Percentiles rank a stretch among this genome's conserved stretches.
These are phyloP conservation scores for Pythium brachiatum DNA, from an alignment of 352 stramenopile genomes.

Conservation along the genomic window DNA sequence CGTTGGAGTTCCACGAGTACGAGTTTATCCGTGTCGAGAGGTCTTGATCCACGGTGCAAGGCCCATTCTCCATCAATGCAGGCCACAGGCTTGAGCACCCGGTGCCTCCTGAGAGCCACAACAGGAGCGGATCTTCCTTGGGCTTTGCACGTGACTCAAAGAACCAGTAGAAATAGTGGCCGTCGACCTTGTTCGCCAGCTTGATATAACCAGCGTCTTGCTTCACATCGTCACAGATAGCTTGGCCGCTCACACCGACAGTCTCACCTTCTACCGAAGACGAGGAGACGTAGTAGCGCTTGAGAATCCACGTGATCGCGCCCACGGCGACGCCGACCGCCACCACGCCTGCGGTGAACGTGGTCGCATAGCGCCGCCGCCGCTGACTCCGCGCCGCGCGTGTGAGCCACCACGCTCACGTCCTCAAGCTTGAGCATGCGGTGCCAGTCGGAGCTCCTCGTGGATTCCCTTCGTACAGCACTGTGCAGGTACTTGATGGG, in stretches of 20 bases:
- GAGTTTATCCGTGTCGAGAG: conserved; percentile 35
- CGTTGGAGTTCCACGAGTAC: conserved; percentile 50
- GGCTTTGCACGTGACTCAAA: conserved; percentile 38
- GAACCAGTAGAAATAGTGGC: conserved; percentile 74
- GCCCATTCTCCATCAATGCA: conserved; percentile 54
- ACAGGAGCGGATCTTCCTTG: conserved; percentile 40
- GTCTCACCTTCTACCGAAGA: background rate
- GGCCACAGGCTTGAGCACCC: conserved; percentile 45
- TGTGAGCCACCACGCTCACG: background rate
- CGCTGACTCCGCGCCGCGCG: background rate
- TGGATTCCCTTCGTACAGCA: background rate
- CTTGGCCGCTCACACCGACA: background rate
- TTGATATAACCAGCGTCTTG: conserved; percentile 55
- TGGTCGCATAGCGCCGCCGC: background rate
- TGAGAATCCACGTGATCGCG: background rate
- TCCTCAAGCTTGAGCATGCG: background rate
- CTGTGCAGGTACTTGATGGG: background rate
- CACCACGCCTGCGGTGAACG: background rate
- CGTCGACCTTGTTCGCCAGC: conserved; percentile 60
- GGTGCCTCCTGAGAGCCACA: conserved; percentile 58
- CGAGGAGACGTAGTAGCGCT: background rate
- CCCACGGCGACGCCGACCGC: background rate
- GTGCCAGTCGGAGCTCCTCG: background rate
- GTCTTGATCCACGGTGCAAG: conserved; percentile 39
- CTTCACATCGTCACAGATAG: conserved; percentile 3